A percentile compares a stretch with the other conserved stretches of the same genome.
phyloP scores from a whole-genome alignment of 2,329 filamentous ascomycete species.

The Alternaria gansuensis region DNA sequence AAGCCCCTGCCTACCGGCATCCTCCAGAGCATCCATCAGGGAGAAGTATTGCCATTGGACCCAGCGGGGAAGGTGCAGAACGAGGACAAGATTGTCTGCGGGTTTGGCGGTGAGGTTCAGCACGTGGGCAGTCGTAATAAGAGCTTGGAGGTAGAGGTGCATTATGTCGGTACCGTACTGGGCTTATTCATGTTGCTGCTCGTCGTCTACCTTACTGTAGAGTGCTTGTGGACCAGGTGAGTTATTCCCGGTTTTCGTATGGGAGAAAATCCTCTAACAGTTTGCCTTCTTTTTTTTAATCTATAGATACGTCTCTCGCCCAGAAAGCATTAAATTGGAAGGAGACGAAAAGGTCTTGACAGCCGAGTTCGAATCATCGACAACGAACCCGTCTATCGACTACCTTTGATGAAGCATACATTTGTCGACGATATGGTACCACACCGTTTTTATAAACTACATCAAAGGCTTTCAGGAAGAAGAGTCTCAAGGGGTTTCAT shows the following conservation, averaged over 20 bases:
- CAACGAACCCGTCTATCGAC: not conserved
- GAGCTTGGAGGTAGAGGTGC: constrained; percentile 16
- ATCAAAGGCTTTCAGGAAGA: too few relatives aligned
- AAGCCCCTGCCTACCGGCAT: constrained; percentile 34
- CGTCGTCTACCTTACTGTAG: constrained; percentile 28
- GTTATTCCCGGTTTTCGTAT: not conserved
- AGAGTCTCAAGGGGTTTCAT: not conserved
- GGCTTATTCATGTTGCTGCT: constrained; percentile 32
- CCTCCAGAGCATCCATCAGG: constrained; percentile 23
- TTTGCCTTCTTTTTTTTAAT: too few relatives aligned
- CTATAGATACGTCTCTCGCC: constrained; percentile 21
- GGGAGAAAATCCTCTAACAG: constrained; percentile 10
- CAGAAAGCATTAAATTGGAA: constrained; percentile 31
- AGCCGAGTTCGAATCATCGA: constrained; percentile 10
- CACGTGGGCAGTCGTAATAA: constrained; percentile 14
- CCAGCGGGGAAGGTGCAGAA: constrained; percentile 18
- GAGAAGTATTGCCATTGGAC: constrained; percentile 21
- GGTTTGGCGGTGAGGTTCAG: constrained; percentile 36
- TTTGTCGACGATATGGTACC: not conserved
- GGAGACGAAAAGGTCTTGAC: constrained; percentile 36
- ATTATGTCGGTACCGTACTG: constrained; percentile 32
- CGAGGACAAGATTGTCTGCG: constrained; percentile 38
- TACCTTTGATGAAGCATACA: constrained; percentile 2
- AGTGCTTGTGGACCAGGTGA: constrained; percentile 36
- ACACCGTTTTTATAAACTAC: not conserved